Evolutionary conservation across 768 basidiomycete species (phyloP), one percentile per base, ranked within the genome.

Genomic region (Rickenella mellea): DNA sequence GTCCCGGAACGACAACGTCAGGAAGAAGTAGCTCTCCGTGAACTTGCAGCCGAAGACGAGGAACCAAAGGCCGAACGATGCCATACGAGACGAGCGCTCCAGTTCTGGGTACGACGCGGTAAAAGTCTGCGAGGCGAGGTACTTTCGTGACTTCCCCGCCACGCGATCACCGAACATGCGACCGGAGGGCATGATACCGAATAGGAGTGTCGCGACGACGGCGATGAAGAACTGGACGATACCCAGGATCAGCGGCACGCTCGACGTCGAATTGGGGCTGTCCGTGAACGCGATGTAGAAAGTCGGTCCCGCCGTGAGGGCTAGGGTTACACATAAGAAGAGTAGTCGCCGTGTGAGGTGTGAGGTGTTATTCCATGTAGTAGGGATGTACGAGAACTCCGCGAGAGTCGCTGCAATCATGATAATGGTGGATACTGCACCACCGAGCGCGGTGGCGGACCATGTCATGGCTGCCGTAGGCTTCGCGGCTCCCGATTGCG

Each of bases 161-260:
- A 99, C 96, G 42, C 94, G 79, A 60, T 99, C 96, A 25, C 96
- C 96, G 56, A 99, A 99, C 91, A 98, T 97, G 15, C 94, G 80
- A 0, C 92, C 96, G 1, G 92, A 96, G 0, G 96, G 96, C 64
- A 99, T 78, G 56, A 89, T 71, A 20, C 88, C 77, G 59, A 98
- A 98, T 6, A 93, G 71, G 40, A 93, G 66, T 1, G 89, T 89
- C 6, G 84, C 88, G 41, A 80, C 64, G 39, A 90, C 82, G 20
- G 93, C 87, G 45, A 97, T 88, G 67, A 81, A 90, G 68, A 98
- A 97, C 54, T 99, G 94, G 6, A 94, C 88, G 51, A 97, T 89
- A 50, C 89, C 89, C 53, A 98, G 76, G 64, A 98, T 97, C 55
- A 90, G 76, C 3, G 96, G 73, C 12, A 94, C 69, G 14, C 78